phyloP scores from a whole-genome alignment of 352 stramenopile species.

The Phytophthora niederhauseri region DNA sequence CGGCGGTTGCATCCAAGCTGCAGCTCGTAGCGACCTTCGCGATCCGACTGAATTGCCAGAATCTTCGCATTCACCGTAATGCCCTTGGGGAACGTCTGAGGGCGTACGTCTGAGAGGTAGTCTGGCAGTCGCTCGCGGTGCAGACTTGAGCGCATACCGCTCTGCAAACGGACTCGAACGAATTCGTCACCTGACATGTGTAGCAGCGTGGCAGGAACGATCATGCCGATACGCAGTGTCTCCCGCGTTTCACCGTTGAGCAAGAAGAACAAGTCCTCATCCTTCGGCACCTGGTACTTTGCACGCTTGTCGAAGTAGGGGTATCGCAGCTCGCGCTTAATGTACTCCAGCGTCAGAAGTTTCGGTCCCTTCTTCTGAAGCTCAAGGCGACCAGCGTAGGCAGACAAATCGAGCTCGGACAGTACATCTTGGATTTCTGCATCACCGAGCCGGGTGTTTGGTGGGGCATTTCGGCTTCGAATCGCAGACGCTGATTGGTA shows the following conservation, averaged over 20 bases:
- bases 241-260: constrained; percentile 85
- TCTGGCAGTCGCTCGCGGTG: constrained; percentile 79
- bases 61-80: constrained; percentile 91
- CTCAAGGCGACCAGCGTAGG: constrained; percentile 86
- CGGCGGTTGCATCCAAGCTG: constrained; percentile 78
- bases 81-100: constrained; percentile 77
- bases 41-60: constrained; percentile 70
- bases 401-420: constrained; percentile 86
- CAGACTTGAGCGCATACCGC: constrained; percentile 82
- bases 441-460: constrained; percentile 67
- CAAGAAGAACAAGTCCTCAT: constrained; percentile 89
- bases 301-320: constrained; percentile 90
- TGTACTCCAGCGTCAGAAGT: constrained; percentile 86
- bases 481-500: constrained; percentile 90
- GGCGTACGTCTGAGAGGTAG: constrained; percentile 69
- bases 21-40: constrained; percentile 75
- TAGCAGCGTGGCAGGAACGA: constrained; percentile 84
- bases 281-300: constrained; percentile 84
- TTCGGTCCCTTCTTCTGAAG: constrained; percentile 91
- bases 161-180: constrained; percentile 85
- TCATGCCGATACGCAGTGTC: constrained; percentile 85
- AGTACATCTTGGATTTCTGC: constrained; percentile 88
- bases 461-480: constrained; percentile 60
- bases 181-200: constrained; percentile 87
- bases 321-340: constrained; percentile 90